Percentiles rank a stretch among this genome's conserved stretches.
Evolutionary conservation across 2,329 filamentous ascomycete genomes (phyloP).

Genomic region (Alternaria sp.): DNA sequence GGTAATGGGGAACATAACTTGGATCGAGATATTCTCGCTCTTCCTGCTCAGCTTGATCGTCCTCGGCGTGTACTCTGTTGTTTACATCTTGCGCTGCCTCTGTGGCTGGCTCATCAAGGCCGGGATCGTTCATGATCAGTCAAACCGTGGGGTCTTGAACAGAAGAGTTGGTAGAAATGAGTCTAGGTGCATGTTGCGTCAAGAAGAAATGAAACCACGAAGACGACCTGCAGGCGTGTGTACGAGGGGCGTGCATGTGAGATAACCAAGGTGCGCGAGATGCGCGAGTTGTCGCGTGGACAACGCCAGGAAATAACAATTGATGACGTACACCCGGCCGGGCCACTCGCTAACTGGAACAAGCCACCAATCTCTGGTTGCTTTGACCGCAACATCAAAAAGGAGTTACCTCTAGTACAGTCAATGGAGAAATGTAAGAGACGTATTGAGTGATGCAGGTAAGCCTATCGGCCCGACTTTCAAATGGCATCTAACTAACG

Average conservation of each 20-base stretch:
- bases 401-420: neutral
- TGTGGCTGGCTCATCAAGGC: slow-evolving; percentile 60
- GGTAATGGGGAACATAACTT: slow-evolving; percentile 39
- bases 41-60: slow-evolving; percentile 50
- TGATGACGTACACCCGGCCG: slow-evolving; percentile 16
- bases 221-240: slow-evolving; percentile 1
- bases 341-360: neutral
- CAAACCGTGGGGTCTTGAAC: neutral
- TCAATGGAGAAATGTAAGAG: neutral
- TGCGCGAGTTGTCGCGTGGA: slow-evolving; percentile 15
- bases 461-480: neutral
- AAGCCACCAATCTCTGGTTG: slow-evolving; percentile 9
- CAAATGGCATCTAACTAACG: neutral
- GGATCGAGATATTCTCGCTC: slow-evolving; percentile 57
- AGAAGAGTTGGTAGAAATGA: neutral
- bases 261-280: slow-evolving; percentile 14
- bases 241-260: slow-evolving; percentile 12
- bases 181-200: slow-evolving; percentile 1
- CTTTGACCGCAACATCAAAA: neutral
- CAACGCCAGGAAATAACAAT: slow-evolving; percentile 3
- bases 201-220: neutral
- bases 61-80: slow-evolving; percentile 41
- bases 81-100: slow-evolving; percentile 59
- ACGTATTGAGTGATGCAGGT: neutral
- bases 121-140: slow-evolving; percentile 58